These are phyloP conservation scores for Leishmania lainsoni DNA, from an alignment of 208 protist species.

Conservation along the genomic window DNA sequence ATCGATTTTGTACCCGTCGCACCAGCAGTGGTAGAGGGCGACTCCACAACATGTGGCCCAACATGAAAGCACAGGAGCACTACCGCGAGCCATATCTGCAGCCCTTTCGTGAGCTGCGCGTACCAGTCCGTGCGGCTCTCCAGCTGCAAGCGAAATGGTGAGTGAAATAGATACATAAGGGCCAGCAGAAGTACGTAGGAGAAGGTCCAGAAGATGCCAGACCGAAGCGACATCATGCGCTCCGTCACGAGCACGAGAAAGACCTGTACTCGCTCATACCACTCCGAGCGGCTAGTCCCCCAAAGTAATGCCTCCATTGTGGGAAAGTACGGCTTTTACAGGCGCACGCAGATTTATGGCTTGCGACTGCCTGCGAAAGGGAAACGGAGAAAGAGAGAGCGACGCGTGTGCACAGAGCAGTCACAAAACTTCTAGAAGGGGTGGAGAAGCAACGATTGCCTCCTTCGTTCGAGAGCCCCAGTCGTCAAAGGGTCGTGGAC, in stretches of 20 bases:
- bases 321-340: not conserved
- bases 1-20: not conserved
- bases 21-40: not conserved
- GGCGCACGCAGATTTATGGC: not conserved
- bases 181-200: slow-evolving; percentile 52
- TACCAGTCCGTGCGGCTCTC: slow-evolving; percentile 59
- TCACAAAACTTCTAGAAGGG: not conserved
- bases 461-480: not conserved
- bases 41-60: slow-evolving; percentile 43
- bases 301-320: not conserved
- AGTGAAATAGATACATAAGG: slow-evolving; percentile 80
- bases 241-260: slow-evolving; percentile 15
- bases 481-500: not conserved
- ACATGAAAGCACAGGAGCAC: slow-evolving; percentile 67
- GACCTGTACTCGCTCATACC: slow-evolving; percentile 14
- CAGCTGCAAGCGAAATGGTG: slow-evolving; percentile 68
- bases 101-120: slow-evolving; percentile 63
- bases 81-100: slow-evolving; percentile 70
- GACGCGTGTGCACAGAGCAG: not conserved
- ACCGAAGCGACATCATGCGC: slow-evolving; percentile 17
- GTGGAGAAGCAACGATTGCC: not conserved
- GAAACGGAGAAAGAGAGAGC: not conserved
- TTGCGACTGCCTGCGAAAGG: not conserved
- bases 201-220: slow-evolving; percentile 48
- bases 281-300: not conserved